Evolutionary conservation across 495 filamentous ascomycete species (phyloP).

Genomic region (Lophiotrema nucula): DNA sequence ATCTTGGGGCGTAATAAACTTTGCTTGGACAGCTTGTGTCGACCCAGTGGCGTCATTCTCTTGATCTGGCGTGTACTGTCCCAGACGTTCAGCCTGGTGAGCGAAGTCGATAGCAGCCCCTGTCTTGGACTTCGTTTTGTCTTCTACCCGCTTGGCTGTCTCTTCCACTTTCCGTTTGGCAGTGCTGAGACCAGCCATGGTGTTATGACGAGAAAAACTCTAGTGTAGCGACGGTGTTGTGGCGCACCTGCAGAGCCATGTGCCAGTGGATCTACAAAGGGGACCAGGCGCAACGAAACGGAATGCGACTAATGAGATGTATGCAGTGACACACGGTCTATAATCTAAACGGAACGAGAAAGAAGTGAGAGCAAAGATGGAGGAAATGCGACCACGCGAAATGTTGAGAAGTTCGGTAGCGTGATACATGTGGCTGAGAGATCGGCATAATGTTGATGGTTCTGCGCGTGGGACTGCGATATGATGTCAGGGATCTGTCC

Average conservation of each 20-base stretch:
- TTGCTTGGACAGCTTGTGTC: constrained; percentile 61
- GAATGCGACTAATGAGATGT: too few relatives aligned
- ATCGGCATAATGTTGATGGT: constrained; percentile 7
- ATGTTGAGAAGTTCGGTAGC: too few relatives aligned
- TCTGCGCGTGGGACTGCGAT: not conserved
- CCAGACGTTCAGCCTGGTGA: constrained; percentile 61
- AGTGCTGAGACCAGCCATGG: constrained; percentile 18
- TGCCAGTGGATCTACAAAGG: not conserved
- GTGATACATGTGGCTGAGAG: constrained; percentile 5
- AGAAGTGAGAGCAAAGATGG: not conserved
- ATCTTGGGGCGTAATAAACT: constrained; percentile 67
- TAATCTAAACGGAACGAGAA: not conserved
- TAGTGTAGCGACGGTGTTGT: constrained; percentile 3
- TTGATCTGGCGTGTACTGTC: constrained; percentile 32
- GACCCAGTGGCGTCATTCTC: constrained; percentile 38
- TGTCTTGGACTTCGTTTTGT: constrained; percentile 31
- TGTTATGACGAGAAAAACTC: not conserved
- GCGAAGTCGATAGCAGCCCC: constrained; percentile 44
- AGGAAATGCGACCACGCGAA: not conserved
- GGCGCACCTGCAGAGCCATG: not conserved
- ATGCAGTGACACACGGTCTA: too few relatives aligned
- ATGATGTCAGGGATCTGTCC: constrained; percentile 25
- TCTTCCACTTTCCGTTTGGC: constrained; percentile 16
- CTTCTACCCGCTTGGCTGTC: too few relatives aligned
- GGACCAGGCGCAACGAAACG: too few relatives aligned